Evolutionary conservation across 2,329 filamentous ascomycete genomes (phyloP).

Genomic region (Fusarium nanum): DNA sequence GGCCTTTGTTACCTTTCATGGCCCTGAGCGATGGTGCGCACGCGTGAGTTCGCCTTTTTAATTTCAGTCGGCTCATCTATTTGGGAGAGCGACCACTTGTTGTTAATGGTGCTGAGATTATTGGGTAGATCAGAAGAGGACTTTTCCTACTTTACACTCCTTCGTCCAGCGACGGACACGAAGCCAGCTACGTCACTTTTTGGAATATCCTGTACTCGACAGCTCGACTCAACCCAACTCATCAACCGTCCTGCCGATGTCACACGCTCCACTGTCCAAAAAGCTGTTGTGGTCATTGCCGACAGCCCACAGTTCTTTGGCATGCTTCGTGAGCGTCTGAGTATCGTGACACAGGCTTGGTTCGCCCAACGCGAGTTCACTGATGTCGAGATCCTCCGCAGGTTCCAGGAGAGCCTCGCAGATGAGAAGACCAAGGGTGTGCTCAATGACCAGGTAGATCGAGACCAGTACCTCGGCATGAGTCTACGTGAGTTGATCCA

Average conservation of each 20-base stretch:
- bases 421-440: constrained; percentile 70
- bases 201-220: constrained; percentile 93
- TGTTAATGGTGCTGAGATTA: constrained; percentile 30
- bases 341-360: constrained; percentile 93
- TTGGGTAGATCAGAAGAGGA: constrained; percentile 84
- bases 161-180: constrained; percentile 67
- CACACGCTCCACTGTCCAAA: constrained; percentile 97
- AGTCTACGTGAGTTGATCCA: constrained; percentile 91
- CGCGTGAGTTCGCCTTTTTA: constrained; percentile 68
- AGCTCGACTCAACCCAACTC: constrained; percentile 83
- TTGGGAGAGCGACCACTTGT: background rate
- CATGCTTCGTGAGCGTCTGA: constrained; percentile 87
- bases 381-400: constrained; percentile 87
- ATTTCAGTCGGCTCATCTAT: background rate
- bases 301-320: constrained; percentile 92
- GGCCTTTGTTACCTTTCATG: constrained; percentile 95
- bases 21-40: constrained; percentile 95
- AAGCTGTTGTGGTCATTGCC: constrained; percentile 95
- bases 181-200: constrained; percentile 84
- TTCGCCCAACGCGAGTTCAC: constrained; percentile 94
- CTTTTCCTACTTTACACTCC: constrained; percentile 97
- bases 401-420: constrained; percentile 89
- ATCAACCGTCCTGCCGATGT: constrained; percentile 86
- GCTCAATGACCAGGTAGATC: constrained; percentile 74
- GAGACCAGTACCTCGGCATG: constrained; percentile 88